Percentiles rank a stretch among this genome's conserved stretches.
Conservation (phyloP, 164 flowering plant species). For the Dillenia turbinata region DNA sequence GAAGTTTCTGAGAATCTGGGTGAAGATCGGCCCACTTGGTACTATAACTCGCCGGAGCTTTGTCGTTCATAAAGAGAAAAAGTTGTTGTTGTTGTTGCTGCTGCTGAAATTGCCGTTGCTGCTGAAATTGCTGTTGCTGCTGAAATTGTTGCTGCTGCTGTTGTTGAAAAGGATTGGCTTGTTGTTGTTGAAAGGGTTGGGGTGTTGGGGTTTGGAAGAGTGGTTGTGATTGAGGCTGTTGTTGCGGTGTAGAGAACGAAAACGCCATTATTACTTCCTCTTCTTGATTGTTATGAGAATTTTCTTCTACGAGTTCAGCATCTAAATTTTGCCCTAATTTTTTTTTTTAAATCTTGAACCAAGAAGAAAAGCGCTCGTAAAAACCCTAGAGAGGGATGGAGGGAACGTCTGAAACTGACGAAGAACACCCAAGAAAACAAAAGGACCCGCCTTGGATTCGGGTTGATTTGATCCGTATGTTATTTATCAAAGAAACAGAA, state of each 20-base stretch:
- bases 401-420: no score
- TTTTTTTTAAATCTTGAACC: no score
- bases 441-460: no score
- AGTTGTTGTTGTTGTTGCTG: slow-evolving; percentile 69
- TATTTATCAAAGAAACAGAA: no score
- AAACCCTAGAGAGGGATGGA: no score
- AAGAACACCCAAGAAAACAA: no score
- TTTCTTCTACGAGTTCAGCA: no score
- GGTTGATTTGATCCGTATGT: no score
- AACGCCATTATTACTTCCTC: slow-evolving; percentile 19
- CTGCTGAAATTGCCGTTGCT: slow-evolving; percentile 47
- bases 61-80: slow-evolving; percentile 76
- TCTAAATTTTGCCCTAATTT: no score
- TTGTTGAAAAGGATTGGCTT: slow-evolving; percentile 16
- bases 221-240: slow-evolving; percentile 16
- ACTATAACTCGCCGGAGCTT: slow-evolving; percentile 68
- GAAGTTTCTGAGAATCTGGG: slow-evolving; percentile 88
- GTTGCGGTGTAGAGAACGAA: slow-evolving; percentile 26
- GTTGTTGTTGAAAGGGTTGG: slow-evolving; percentile 25
- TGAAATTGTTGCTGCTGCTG: slow-evolving; percentile 22
- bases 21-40: slow-evolving; percentile 98
- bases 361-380: no score
- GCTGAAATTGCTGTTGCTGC: slow-evolving; percentile 32
- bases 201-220: slow-evolving; percentile 27
- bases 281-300: neutral